Base-by-base conservation (phyloP, 2,329 filamentous ascomycete genomes). In the Aspergillus pseudonomiae region DNA sequence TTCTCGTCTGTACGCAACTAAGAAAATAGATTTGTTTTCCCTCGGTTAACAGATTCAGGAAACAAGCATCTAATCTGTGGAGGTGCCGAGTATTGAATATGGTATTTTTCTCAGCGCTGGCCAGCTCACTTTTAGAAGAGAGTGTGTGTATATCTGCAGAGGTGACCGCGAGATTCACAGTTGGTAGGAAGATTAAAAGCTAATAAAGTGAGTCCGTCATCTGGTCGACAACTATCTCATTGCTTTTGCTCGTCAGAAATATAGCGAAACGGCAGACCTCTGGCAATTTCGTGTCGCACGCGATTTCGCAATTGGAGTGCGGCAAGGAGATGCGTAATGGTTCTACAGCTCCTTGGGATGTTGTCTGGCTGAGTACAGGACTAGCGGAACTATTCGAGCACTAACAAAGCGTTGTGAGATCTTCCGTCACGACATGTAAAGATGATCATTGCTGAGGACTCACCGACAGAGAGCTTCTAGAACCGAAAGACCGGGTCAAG, bases 381-480 rank as follows among this genome's bases (percentile, higher is more conserved):
- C 14, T 34, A 19, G 52, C 5, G 30, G 28, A 36, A 9, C 4
- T 21, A 19, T 54, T 54, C n/a, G 52, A 55, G 21, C 24, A 39
- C 52, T 36, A 6, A 7, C 52, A 9, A 55, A 55, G 21, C n/a
- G 52, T 16, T 39, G 32, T 36, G 52, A 55, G 52, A 55, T 39
- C 52, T n/a, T 11, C 21, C 21, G 52, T 16, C 52, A n/a, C 34
- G 19, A 32, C 43, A 46, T 59, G 21, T 59, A 19, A 28, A 30
- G 39, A 58, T 12, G 26, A 34, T 32, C 14, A 46, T 19, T 21
- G 26, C 34, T 41, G 4, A 9, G n/a, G n/a, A 43, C 28, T 46
- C 28, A 46, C 36, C 28, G 56, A 58, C 41, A 30, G 43, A 53
- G 48, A 34, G 48, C 57, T 53, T 53, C 57, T 53, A 52, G 46